Evolutionary conservation across 805 yeast genomes (phyloP).

Genomic region (Yarrowia sp.): DNA sequence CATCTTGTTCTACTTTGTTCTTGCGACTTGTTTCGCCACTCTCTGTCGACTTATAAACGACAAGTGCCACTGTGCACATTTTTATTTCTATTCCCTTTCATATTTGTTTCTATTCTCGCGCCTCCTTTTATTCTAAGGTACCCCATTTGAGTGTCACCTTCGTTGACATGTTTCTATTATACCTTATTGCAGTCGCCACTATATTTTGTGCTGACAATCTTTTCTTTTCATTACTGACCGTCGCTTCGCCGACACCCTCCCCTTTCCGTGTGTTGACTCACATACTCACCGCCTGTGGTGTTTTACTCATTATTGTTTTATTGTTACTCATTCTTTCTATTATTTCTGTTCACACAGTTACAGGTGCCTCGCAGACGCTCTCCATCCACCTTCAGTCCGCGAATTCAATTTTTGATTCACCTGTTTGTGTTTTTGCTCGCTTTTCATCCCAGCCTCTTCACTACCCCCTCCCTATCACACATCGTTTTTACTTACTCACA

Average conservation of each 20-base stretch:
- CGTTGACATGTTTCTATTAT: background rate
- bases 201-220: background rate
- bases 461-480: background rate
- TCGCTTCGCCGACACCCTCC: background rate
- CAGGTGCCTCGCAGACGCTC: slow-evolving; percentile 1
- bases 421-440: slow-evolving; percentile 3
- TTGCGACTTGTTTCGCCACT: slow-evolving; percentile 11
- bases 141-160: background rate
- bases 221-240: background rate
- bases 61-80: background rate
- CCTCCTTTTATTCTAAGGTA: too few relatives aligned
- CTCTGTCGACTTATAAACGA: background rate
- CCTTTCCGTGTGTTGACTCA: background rate
- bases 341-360: background rate
- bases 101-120: background rate
- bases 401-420: slow-evolving; percentile 1
- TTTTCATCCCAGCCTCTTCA: background rate
- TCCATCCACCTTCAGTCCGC: slow-evolving; percentile 18
- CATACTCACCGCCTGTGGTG: slow-evolving; percentile 31
- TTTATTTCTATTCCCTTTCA: background rate
- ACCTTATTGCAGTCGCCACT: background rate
- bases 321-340: background rate
- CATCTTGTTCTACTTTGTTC: background rate
- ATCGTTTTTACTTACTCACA: slow-evolving; percentile 7
- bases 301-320: background rate